Conservation (phyloP, 352 stramenopile species). For the Halophytophthora polymorphica region DNA sequence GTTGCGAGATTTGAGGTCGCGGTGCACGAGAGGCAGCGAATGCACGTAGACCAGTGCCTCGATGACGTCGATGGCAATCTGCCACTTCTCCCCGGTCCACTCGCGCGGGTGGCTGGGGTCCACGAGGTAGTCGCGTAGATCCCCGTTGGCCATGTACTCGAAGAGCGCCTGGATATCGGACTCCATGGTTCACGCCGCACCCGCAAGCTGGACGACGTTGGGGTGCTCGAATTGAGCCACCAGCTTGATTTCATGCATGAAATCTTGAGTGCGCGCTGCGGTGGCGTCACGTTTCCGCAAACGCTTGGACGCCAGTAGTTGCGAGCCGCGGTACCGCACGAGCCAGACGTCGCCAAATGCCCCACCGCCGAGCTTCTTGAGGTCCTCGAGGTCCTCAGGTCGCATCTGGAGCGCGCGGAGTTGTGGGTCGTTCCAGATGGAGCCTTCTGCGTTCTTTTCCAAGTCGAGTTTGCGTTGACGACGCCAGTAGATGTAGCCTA, state of each 20-base stretch:
- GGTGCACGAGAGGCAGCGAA: constrained; percentile 46
- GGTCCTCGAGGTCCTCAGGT: constrained; percentile 17
- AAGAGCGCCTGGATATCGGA: constrained; percentile 27
- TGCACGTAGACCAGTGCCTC: constrained; percentile 48
- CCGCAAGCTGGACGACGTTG: constrained; percentile 31
- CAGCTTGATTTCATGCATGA: constrained; percentile 36
- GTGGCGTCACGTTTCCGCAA: constrained; percentile 6
- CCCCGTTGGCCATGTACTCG: constrained; percentile 23
- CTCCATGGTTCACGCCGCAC: constrained; percentile 23
- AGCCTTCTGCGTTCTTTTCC: constrained; percentile 8
- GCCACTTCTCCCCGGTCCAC: constrained; percentile 25
- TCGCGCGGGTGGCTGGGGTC: constrained; percentile 1
- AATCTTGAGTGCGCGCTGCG: constrained; percentile 10
- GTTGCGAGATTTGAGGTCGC: constrained; percentile 38
- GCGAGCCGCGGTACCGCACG: constrained; percentile 18
- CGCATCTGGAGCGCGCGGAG: constrained; percentile 16
- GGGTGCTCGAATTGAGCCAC: constrained; percentile 19
- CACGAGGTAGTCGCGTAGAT: constrained; percentile 17
- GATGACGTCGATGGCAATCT: constrained; percentile 40
- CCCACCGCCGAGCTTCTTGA: constrained; percentile 18
- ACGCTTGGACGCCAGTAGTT: constrained; percentile 22
- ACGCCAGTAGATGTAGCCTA: not conserved
- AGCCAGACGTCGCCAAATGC: constrained; percentile 20
- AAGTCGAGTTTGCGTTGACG: constrained; percentile 2
- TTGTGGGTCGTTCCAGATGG: constrained; percentile 18